Evolutionary conservation across 1,284 basidiomycete genomes (phyloP).

Genomic region (Chalciporus piperatoides): DNA sequence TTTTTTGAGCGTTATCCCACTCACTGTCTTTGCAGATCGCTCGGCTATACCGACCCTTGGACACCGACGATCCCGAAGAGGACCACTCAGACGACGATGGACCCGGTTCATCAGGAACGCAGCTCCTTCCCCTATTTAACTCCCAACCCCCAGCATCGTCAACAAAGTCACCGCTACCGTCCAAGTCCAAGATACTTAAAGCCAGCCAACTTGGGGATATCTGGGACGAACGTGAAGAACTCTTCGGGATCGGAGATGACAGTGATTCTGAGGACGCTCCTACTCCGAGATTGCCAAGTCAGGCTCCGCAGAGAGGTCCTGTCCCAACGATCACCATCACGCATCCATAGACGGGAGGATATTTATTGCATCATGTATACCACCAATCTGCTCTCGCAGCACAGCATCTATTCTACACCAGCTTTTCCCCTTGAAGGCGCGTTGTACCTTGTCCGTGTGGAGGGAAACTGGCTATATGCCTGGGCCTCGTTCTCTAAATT

Average conservation of each 20-base stretch:
- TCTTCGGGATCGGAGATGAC: constrained; percentile 67
- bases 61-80: constrained; percentile 51
- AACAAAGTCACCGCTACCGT: constrained; percentile 14
- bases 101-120: constrained; percentile 39
- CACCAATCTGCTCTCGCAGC: constrained; percentile 12
- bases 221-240: constrained; percentile 75
- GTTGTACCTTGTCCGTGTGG: constrained; percentile 7
- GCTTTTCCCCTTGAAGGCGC: constrained; percentile 1
- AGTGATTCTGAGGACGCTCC: constrained; percentile 18
- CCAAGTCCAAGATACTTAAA: constrained; percentile 30
- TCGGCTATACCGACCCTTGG: constrained; percentile 67
- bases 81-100: constrained; percentile 47
- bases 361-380: constrained; percentile 33
- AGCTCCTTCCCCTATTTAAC: constrained; percentile 54
- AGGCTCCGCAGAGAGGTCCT: constrained; percentile 1
- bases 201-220: constrained; percentile 50
- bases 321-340: constrained; percentile 32
- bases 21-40: constrained; percentile 49
- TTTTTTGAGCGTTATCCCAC: neutral
- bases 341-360: constrained; percentile 18
- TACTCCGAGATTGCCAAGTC: constrained; percentile 9
- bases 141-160: constrained; percentile 19
- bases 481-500: constrained; percentile 43
- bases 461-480: constrained; percentile 19
- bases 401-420: constrained; percentile 19